These are phyloP conservation scores for Chlorella sp. DNA, from an alignment of 139 green algal species.

Conservation along the genomic window DNA sequence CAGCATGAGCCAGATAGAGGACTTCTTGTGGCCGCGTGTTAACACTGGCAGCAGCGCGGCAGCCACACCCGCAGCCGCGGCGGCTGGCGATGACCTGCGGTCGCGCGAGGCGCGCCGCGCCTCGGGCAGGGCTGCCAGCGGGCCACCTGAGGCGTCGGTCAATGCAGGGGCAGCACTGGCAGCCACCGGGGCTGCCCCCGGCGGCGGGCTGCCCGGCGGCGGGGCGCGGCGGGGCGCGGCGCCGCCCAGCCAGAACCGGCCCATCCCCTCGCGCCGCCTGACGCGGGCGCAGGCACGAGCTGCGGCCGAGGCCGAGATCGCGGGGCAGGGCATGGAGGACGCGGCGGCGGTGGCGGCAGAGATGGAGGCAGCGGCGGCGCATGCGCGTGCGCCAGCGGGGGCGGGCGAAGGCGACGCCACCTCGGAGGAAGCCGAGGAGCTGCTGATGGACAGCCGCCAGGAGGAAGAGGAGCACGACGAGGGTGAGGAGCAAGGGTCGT, in stretches of 20 bases:
- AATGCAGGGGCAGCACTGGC: conserved; percentile 7
- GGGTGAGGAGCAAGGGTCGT: conserved; percentile 26
- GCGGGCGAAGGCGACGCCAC: not conserved
- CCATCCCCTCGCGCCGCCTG: conserved; percentile 53
- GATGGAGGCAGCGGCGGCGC: not conserved
- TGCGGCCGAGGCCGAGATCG: conserved; percentile 45
- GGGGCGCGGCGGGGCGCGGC: not conserved
- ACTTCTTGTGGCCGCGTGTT: conserved; percentile 92
- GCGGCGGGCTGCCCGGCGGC: not conserved
- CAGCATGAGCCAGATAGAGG: conserved; percentile 91
- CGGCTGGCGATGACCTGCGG: conserved; percentile 13
- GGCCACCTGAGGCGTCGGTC: conserved; percentile 4
- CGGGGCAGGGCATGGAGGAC: conserved; percentile 22
- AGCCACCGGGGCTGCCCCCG: not conserved
- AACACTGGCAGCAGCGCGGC: not conserved
- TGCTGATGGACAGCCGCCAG: not conserved
- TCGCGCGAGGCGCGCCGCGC: conserved; percentile 9
- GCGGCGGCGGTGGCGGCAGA: not conserved
- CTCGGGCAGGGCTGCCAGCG: not conserved
- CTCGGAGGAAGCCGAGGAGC: conserved; percentile 11
- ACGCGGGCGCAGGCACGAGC: conserved; percentile 56
- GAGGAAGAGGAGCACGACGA: conserved; percentile 28
- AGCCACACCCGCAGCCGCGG: not conserved
- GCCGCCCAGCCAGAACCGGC: conserved; percentile 41
- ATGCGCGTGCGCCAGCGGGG: not conserved